Base-by-base conservation (phyloP, 768 basidiomycete species). In the Tulasnella sp. region DNA sequence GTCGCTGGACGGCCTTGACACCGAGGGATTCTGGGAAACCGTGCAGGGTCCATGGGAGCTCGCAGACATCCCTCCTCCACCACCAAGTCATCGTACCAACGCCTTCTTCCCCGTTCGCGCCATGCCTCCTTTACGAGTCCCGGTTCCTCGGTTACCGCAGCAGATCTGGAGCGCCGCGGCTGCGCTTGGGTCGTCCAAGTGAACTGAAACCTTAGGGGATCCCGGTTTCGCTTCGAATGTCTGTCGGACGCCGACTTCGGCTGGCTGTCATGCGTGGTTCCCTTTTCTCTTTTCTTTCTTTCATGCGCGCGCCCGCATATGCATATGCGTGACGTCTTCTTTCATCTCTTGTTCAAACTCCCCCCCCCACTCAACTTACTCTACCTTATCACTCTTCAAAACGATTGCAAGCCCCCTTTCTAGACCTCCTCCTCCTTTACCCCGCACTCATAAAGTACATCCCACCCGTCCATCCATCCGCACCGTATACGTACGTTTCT, bases 1-100 rank as follows among this genome's bases (percentile, higher is more conserved):
- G 52, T 52, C 52, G n/a, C 52, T 52, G n/a, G 71, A 72, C 36
- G 31, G n/a, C 36, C 19, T 19, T 34, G 71, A 21, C 71, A 18
- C 10, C n/a, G 46, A 39, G 75, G 75, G 75, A 36, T 46, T 52
- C 44, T 76, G 75, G 75, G 75, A 76, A 76, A 58, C 56, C 75
- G 75, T 76, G 52, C 75, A 76, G 75, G 75, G 75, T 52, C 42
- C 75, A 52, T 76, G 75, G 75, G 42, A 56, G 75, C 27, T 46
- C 39, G 56, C 75, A 36, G 71, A 42, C 71, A 42, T 52, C 52
- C 52, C 52, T 24, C 52, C 71, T n/a, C 40, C 40, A 36, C 71
- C 34, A 72, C 44, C 44, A n/a, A 56, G 44, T 31, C 75, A 42
- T 36, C 75, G 58, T 36, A 52, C 44, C 39, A 52, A 42, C n/a